These are phyloP conservation scores for Candida berthetii DNA, from an alignment of 805 yeast genomes.

Conservation along the genomic window DNA sequence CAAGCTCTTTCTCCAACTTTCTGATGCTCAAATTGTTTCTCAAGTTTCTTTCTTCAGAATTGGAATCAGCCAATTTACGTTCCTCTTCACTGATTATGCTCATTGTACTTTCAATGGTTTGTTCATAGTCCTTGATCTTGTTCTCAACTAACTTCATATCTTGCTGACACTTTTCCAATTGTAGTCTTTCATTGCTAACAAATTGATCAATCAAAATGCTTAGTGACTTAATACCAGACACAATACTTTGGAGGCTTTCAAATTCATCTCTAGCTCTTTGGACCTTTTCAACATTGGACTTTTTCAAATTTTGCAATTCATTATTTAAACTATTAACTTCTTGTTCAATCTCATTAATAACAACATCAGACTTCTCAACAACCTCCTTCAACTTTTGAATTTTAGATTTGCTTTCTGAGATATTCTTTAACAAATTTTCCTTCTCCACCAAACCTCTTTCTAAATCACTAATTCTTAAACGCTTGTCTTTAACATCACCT, in stretches of 20 bases:
- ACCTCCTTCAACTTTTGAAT: conserved; percentile 15
- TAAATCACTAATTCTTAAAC: conserved; percentile 42
- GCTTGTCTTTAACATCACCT: conserved; percentile 44
- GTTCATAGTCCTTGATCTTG: conserved; percentile 18
- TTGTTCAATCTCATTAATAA: conserved; percentile 14
- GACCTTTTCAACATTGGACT: neutral
- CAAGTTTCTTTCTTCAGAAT: conserved; percentile 55
- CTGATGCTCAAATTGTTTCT: conserved; percentile 59
- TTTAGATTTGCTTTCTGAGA: conserved; percentile 28
- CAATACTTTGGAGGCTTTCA: conserved; percentile 13
- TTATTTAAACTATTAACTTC: conserved; percentile 14
- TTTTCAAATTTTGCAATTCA: conserved; percentile 11
- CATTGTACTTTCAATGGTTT: conserved; percentile 19
- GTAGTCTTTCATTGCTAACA: neutral
- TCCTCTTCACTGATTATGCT: conserved; percentile 27
- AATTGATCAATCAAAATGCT: conserved; percentile 28
- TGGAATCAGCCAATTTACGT: conserved; percentile 45
- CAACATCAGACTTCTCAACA: conserved; percentile 12
- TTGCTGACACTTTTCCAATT: conserved; percentile 4
- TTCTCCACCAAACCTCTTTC: conserved; percentile 47
- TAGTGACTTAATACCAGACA: conserved; percentile 19
- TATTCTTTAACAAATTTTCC: conserved; percentile 29
- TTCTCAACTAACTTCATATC: conserved; percentile 13
- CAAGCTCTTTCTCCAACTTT: conserved; percentile 32
- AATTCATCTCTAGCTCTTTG: conserved; percentile 1